phyloP scores from a whole-genome alignment of 1,284 basidiomycete species.

The Ceratobasidium sp. region DNA sequence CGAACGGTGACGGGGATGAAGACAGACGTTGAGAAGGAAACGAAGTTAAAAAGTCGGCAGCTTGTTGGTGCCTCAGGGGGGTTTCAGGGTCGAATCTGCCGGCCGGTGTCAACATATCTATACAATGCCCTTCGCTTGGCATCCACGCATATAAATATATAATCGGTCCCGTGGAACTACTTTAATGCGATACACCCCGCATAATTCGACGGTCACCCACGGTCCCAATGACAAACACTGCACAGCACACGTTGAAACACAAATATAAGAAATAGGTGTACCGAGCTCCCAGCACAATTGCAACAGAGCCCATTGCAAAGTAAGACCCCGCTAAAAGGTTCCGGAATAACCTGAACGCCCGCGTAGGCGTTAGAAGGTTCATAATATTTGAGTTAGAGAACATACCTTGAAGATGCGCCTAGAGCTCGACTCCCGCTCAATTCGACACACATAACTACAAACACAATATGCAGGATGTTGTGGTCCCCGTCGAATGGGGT shows the following conservation, averaged over 20 bases:
- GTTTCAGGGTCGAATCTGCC: slow-evolving; percentile 7
- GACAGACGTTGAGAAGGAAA: slow-evolving; percentile 17
- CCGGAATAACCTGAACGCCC: slow-evolving; percentile 59
- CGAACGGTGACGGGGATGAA: neutral
- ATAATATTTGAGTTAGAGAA: slow-evolving; percentile 57
- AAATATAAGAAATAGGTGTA: slow-evolving; percentile 68
- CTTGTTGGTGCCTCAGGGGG: slow-evolving; percentile 23
- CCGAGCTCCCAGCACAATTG: slow-evolving; percentile 72
- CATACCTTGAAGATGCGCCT: slow-evolving; percentile 64
- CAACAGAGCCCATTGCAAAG: slow-evolving; percentile 65
- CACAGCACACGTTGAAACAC: slow-evolving; percentile 33
- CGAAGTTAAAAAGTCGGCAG: neutral
- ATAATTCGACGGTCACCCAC: neutral
- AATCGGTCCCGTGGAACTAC: neutral
- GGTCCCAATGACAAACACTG: slow-evolving; percentile 18
- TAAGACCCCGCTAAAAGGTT: slow-evolving; percentile 62
- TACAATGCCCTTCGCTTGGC: neutral
- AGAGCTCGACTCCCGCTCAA: slow-evolving; percentile 50
- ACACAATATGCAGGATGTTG: slow-evolving; percentile 74
- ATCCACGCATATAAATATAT: slow-evolving; percentile 26
- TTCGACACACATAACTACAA: slow-evolving; percentile 70
- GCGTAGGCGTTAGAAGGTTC: slow-evolving; percentile 49
- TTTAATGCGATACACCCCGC: slow-evolving; percentile 4
- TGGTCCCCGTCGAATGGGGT: slow-evolving; percentile 85
- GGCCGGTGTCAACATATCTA: slow-evolving; percentile 4